Evolutionary conservation across 2,329 filamentous ascomycete genomes (phyloP), one percentile per base, ranked within the genome.

Genomic region (Drechslerella coelobrocha): DNA sequence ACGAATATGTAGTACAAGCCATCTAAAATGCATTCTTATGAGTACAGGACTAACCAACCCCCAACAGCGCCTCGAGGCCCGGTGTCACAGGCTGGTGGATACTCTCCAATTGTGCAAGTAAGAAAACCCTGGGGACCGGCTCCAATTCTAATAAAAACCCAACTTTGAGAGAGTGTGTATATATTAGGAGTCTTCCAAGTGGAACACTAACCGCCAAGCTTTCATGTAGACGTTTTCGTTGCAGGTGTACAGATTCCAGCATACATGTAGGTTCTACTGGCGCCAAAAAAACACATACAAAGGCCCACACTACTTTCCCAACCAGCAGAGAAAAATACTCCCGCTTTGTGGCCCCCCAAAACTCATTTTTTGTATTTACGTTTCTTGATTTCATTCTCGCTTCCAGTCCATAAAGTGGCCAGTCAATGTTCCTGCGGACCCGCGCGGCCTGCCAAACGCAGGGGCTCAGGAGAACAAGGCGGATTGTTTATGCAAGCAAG

Each of bases 371-470:
- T n/a, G n/a, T n/a, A n/a, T n/a, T n/a, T n/a, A n/a, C n/a, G n/a
- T n/a, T n/a, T n/a, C n/a, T n/a, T n/a, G n/a, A n/a, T n/a, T n/a
- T n/a, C 17, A 10, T 10, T 19, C 41, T 45, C 41, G 41, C n/a
- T 23, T 23, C 41, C 41, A 45, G 41, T 17, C 14, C 9, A 45
- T 8, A 2, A n/a, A n/a, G n/a, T n/a, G n/a, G n/a, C n/a, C n/a
- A 56, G 51, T 61, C 29, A 51, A n/a, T 37, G 4, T 24, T 43
- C 23, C 23, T n/a, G 31, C 51, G 23, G 54, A 57, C 43, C 65
- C 66, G 66, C 66, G 66, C 66, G 66, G 53, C 26, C 66, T 54
- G 23, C 59, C 56, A 71, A 71, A 71, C 66, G 66, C 66, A 71
- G 66, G 66, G 66, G 53, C 61, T 59, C 63, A 63, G 66, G 59